Conservation (phyloP, 78 protist genomes). For the Protostelium mycophagum region DNA sequence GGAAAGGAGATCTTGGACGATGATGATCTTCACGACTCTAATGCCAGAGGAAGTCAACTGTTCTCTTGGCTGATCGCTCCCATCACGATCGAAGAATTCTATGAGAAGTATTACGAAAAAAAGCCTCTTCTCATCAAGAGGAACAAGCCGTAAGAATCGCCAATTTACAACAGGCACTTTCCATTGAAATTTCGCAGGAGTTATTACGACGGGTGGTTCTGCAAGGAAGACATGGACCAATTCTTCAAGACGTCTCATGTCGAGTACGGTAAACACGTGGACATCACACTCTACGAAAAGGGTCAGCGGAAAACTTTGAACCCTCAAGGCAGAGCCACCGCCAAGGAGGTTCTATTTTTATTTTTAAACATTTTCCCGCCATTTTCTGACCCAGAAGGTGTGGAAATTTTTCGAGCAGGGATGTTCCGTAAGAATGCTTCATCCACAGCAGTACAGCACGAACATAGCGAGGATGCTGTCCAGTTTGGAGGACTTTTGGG, state of each 20-base stretch:
- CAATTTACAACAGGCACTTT: not conserved
- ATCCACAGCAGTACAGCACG: constrained; percentile 50
- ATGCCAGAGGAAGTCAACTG: not conserved
- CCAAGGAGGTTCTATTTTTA: no score
- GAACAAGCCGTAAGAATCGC: not conserved
- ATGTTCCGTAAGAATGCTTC: constrained; percentile 66
- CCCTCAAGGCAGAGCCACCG: constrained; percentile 53
- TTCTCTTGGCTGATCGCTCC: constrained; percentile 17
- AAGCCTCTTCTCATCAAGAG: constrained; percentile 34
- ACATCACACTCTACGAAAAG: constrained; percentile 50
- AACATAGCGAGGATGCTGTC: constrained; percentile 45
- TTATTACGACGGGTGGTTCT: constrained; percentile 25
- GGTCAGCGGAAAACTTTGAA: constrained; percentile 49
- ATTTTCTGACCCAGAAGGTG: no score
- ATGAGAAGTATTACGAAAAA: constrained; percentile 45
- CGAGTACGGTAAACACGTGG: constrained; percentile 48
- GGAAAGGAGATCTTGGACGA: not conserved
- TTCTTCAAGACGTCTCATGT: constrained; percentile 24
- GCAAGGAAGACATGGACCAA: constrained; percentile 34
- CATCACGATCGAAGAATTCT: constrained; percentile 35
- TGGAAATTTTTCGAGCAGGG: constrained; percentile 26
- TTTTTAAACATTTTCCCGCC: no score
- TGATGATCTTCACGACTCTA: not conserved
- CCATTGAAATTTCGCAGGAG: not conserved
- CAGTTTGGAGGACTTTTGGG: constrained; percentile 59